phyloP scores from a whole-genome alignment of 2,329 filamentous ascomycete genomes.

The Teratosphaeria destructans region DNA sequence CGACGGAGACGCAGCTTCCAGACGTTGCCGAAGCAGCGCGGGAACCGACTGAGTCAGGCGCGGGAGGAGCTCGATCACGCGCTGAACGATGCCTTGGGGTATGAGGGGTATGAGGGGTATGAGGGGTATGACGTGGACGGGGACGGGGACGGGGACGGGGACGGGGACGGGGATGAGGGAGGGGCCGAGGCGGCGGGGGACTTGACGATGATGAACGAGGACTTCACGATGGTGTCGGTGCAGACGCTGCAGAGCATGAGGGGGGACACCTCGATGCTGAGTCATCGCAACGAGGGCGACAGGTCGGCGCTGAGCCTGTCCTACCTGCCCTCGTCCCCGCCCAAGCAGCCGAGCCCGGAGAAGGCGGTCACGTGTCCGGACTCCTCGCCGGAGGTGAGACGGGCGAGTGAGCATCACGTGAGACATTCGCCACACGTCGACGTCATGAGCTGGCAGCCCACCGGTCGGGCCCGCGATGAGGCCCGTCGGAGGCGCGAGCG shows the following conservation, averaged over 20 bases:
- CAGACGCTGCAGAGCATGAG: conserved; percentile 32
- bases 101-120: not conserved
- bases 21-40: conserved; percentile 9
- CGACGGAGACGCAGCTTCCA: not conserved
- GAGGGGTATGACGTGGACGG: conserved; percentile 4
- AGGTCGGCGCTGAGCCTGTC: conserved; percentile 5
- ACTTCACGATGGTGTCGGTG: conserved; percentile 42
- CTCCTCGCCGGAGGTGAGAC: conserved; percentile 3
- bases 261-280: conserved; percentile 8
- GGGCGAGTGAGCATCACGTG: not conserved
- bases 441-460: not conserved
- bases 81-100: conserved; percentile 20
- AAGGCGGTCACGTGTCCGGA: conserved; percentile 10
- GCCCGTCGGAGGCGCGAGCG: not conserved
- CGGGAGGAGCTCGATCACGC: conserved; percentile 22
- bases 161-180: conserved; percentile 5
- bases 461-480: not conserved
- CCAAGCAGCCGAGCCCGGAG: conserved; percentile 1
- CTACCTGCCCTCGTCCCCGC: conserved; percentile 25
- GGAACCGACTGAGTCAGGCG: conserved; percentile 18
- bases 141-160: not conserved
- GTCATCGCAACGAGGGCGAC: not conserved
- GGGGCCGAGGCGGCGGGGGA: conserved; percentile 25
- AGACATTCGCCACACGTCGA: not conserved
- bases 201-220: conserved; percentile 38